Percentiles rank a stretch among this genome's conserved stretches.
Conservation (phyloP, 2,329 filamentous ascomycete genomes). For the Mycocentrospora acerina region DNA sequence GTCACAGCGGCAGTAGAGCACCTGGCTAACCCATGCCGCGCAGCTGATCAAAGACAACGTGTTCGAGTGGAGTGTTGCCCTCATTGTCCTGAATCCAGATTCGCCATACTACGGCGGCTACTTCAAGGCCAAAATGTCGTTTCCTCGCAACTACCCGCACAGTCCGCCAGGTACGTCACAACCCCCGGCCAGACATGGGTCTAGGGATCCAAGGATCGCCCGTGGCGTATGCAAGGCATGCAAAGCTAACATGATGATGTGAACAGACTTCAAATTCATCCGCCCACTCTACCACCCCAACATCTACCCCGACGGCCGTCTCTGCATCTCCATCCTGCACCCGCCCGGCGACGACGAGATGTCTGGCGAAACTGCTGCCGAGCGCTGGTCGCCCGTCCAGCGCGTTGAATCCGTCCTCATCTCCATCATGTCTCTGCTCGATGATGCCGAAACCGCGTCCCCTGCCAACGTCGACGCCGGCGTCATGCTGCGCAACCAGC, state of each 20-base stretch:
- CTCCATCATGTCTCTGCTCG: constrained; percentile 85
- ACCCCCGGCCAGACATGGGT: constrained; percentile 1
- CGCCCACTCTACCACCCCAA: constrained; percentile 87
- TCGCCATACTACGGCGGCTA: constrained; percentile 92
- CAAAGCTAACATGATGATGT: constrained; percentile 9
- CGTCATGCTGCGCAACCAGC: constrained; percentile 77
- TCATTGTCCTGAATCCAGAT: constrained; percentile 91
- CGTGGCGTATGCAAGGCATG: too few species aligned
- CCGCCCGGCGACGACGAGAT: constrained; percentile 87
- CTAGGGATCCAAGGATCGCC: constrained; percentile 2
- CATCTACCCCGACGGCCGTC: constrained; percentile 83
- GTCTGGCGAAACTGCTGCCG: constrained; percentile 84
- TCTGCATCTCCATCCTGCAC: constrained; percentile 97
- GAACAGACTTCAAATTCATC: constrained; percentile 76
- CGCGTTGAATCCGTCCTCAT: constrained; percentile 93
- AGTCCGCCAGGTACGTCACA: constrained; percentile 65
- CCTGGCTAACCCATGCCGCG: constrained; percentile 26
- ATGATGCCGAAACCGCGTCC: constrained; percentile 90
- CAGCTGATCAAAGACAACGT: constrained; percentile 80
- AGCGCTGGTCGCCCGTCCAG: constrained; percentile 93
- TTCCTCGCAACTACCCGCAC: constrained; percentile 87
- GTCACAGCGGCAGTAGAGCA: constrained; percentile 13
- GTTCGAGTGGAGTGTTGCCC: constrained; percentile 80
- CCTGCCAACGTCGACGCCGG: constrained; percentile 94
- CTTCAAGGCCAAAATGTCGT: constrained; percentile 87